Base-by-base conservation (phyloP, 2,329 filamentous ascomycete genomes). In the Trichoderma sp. region DNA sequence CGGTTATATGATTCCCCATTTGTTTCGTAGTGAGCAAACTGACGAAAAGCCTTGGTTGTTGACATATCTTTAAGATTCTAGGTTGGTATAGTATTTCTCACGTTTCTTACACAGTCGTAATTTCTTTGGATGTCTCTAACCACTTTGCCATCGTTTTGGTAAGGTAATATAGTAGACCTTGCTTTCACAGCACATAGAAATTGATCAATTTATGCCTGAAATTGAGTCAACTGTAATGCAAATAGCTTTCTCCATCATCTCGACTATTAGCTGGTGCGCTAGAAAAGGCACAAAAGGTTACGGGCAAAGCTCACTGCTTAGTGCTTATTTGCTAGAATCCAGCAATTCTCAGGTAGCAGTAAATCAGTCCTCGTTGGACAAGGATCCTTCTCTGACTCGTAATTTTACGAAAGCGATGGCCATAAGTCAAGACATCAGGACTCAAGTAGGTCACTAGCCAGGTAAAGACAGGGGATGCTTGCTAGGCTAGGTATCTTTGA, bases 301-400 rank as follows among this genome's bases (percentile, higher is more conserved):
- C 24, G n/a, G 27, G 29, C 24, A 33, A 40, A 16, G 24, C 35
- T 49, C 29, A 19, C 10, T 19, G 16, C 27, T 47, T 67, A 67
- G 63, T 13, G 63, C 63, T 67, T 59, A 67, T 67, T 66, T 40
- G 47, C 37, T 55, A 52, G n/a, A 24, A 2, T 13, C 7, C 5
- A 55, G 24, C 53, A 29, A 16, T 6, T 58, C 55, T 24, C 13
- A 27, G 14, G 21, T 16, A 43, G 47, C 21, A 14, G 4, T 43
- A 43, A 37, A 24, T 35, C 21, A 29, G 8, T 24, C 27, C 31
- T 24, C 43, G 8, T 43, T 13, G 11, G 13, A 27, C 19, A 43
- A 14, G 35, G 35, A 35, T 27, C 40, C 2, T 43, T 3, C 21
- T 19, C 35, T 10, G 21, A 49, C 21, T 31, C 24, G 14, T 43